Evolutionary conservation across 805 yeast genomes (phyloP).

Genomic region (Torulaspora microellipsoides): DNA sequence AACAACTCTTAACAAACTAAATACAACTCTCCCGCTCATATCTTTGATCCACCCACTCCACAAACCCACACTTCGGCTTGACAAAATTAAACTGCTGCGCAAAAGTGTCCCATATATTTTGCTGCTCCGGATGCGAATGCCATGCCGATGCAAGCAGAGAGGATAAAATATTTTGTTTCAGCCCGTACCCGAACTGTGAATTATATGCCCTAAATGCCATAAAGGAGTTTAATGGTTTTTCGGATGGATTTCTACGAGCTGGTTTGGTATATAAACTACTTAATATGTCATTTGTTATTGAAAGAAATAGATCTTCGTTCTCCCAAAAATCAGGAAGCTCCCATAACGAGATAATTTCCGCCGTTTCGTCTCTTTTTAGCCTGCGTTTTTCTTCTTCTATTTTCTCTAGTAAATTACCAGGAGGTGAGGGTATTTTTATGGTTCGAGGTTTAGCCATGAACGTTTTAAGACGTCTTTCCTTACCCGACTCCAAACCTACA

Average conservation of each 20-base stretch:
- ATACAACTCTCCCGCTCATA: slow-evolving; percentile 33
- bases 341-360: not conserved
- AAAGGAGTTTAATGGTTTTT: slow-evolving; percentile 20
- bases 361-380: not conserved
- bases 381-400: slow-evolving; percentile 12
- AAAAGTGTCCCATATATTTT: slow-evolving; percentile 13
- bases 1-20: slow-evolving; percentile 9
- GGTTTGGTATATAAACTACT: slow-evolving; percentile 7
- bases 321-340: not conserved
- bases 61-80: slow-evolving; percentile 34
- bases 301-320: slow-evolving; percentile 4
- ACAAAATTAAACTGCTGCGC: slow-evolving; percentile 29
- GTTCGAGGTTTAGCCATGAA: not conserved
- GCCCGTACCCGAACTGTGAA: slow-evolving; percentile 23
- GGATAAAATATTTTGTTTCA: slow-evolving; percentile 24
- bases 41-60: slow-evolving; percentile 35
- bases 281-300: slow-evolving; percentile 6
- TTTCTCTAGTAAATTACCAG: slow-evolving; percentile 5
- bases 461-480: slow-evolving; percentile 1
- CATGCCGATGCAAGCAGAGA: slow-evolving; percentile 20
- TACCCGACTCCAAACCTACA: not conserved
- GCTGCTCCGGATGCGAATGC: slow-evolving; percentile 17
- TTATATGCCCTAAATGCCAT: slow-evolving; percentile 28
- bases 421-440: slow-evolving; percentile 16
- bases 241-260: slow-evolving; percentile 4